Evolutionary conservation across 345 rosid genomes (phyloP), one percentile per base, ranked within the genome.

Genomic region (Cochlearia excelsa): DNA sequence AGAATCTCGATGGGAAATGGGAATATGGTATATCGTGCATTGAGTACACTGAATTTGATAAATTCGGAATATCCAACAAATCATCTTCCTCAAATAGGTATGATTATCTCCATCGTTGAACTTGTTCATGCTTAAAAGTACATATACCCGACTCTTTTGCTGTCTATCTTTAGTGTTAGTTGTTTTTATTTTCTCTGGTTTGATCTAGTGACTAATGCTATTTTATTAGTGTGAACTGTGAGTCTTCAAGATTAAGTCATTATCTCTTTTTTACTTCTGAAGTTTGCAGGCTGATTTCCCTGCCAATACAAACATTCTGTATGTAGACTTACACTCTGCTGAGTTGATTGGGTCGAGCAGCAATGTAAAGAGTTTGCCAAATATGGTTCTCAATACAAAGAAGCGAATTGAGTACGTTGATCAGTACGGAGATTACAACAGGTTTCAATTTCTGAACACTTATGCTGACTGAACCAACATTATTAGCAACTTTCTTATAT

Each of bases 11-110:
- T 74, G 93, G 95, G 46, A 74, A 83, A 65, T 88, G 96, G 95
- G 88, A 90, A 44, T 92, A 86, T 78, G 96, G 98, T 63, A 57
- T 92, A 60, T 86, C 98, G 57, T 92, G 98, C 83, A 79, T 88
- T 53, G 98, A 92, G 65, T 88, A 88, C 70, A 88, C 96, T 0
- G 96, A 92, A 52, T 86, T 88, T 63, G 89, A 84, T 61, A 92
- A 86, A 68, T 86, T 83, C 44, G 90, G 88, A 61, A 75, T 86
- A 61, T 60, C 79, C 50, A 59, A 46, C 46, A 57, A 38, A 63
- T 72, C 80, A 47, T 29, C 51, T 69, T 75, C 82, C 10, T 66
- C 72, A 33, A 67, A 76, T 35, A 48, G 88, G 88, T 84, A 73
- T 46, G 65, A 8, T 9, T 9, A 16, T 56, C 42, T 57, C 44